Evolutionary conservation across 176 grass and related monocot species (phyloP), one percentile per base, ranked within the genome.

Genomic region (Raddia distichophylla): DNA sequence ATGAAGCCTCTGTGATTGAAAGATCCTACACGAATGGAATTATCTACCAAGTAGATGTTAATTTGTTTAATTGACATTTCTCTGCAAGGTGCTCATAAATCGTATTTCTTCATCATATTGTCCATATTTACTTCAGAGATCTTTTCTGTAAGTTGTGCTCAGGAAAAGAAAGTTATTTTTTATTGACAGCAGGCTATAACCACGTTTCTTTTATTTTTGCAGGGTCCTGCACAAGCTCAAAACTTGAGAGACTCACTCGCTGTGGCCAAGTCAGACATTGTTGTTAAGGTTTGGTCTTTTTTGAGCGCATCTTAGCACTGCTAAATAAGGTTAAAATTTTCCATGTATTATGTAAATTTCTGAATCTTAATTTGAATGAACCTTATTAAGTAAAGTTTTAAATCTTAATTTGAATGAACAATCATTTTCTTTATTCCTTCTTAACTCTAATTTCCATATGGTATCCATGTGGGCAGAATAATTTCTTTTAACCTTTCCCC

Each of bases 181-280:
- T 22, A 44, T 80, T 42, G 20, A 40, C 45, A 42, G 54, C 69
- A 86, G 2, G 33, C 37, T 43, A 35, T 86, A 62, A 71, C 32
- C 79, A 65, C 80, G 40, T 20, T 34, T 49, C 15, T 64, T 44
- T n/a, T 60, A 34, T 69, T 85, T 76, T 74, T 74, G 33, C 65
- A 93, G 90, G 85, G 88, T 67, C 90, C 90, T 67, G 90, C 93
- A 9, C 90, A 93, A 89, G 90, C 93, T 78, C 93, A 96, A 57
- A 96, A 96, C 67, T 64, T 93, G 72, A 96, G 93, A 63, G 93
- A 96, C 56, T 93, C 93, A 11, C 87, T 96, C 80, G 78, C 50
- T 17, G 93, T 72, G 22, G 90, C 86, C 35, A 90, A 93, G 19
- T 90, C 93, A 65, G 88, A 96, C 45, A 87, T 93, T 67, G 88